phyloP scores from a whole-genome alignment of 768 basidiomycete species.

The Clavulina sp. region DNA sequence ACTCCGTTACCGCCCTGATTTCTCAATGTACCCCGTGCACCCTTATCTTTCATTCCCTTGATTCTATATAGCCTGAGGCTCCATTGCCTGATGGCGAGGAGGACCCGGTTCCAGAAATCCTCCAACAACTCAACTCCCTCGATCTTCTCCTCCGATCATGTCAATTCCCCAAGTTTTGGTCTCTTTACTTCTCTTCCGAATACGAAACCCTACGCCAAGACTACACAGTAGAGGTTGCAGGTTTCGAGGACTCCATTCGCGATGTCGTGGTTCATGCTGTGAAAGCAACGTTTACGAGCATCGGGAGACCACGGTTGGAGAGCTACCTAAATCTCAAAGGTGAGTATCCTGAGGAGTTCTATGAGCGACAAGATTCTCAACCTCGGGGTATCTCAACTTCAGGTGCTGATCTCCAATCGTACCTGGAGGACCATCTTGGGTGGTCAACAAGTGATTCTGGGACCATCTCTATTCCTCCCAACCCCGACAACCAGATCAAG shows the following conservation, averaged over 20 bases:
- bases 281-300: constrained; percentile 59
- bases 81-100: constrained; percentile 30
- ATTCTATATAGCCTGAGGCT: no score
- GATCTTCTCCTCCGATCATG: constrained; percentile 62
- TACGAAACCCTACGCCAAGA: constrained; percentile 63
- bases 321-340: constrained; percentile 55
- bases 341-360: constrained; percentile 19
- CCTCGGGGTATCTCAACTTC: background rate
- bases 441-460: constrained; percentile 43
- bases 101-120: constrained; percentile 56
- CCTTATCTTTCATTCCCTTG: no score
- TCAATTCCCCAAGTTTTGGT: constrained; percentile 80
- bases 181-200: constrained; percentile 47
- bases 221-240: constrained; percentile 67
- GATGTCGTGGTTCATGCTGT: constrained; percentile 63
- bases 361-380: background rate
- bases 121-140: constrained; percentile 50
- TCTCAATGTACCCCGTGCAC: background rate
- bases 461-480: constrained; percentile 54
- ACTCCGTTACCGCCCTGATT: background rate
- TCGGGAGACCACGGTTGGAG: constrained; percentile 45
- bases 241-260: constrained; percentile 71
- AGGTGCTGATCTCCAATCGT: constrained; percentile 43
- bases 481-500: constrained; percentile 78
- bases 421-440: constrained; percentile 43